Percentiles rank a stretch among this genome's conserved stretches.
phyloP scores from a whole-genome alignment of 176 grass and related monocot genomes.

The Panicum miliaceum region DNA sequence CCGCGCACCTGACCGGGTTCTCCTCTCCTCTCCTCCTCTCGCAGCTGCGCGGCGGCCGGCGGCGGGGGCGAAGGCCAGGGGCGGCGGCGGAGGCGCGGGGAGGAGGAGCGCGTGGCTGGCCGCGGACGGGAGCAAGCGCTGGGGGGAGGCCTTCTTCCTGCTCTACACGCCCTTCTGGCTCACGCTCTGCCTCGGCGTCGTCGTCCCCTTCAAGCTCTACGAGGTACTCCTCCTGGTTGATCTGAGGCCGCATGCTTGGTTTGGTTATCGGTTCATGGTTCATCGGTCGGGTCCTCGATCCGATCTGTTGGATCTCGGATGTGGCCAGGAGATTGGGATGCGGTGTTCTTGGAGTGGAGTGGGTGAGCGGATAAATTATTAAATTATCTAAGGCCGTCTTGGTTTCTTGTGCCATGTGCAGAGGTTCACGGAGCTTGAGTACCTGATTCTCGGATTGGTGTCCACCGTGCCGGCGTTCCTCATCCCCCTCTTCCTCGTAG shows the following conservation, averaged over 20 bases:
- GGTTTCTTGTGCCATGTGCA: conserved; percentile 36
- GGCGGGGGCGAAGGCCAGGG: conserved; percentile 13
- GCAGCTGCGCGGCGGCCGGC: conserved; percentile 34
- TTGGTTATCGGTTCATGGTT: not conserved
- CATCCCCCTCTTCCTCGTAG: conserved; percentile 81
- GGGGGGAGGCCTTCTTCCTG: conserved; percentile 90
- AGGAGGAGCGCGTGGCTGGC: conserved; percentile 62
- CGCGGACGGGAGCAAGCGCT: conserved; percentile 82
- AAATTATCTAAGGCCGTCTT: not conserved
- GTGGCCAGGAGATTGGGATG: not conserved
- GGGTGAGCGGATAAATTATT: not conserved
- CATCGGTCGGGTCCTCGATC: not conserved
- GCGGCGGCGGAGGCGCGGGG: not conserved
- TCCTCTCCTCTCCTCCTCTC: not conserved
- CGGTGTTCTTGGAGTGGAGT: not conserved
- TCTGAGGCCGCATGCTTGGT: not conserved
- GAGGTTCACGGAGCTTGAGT: conserved; percentile 93
- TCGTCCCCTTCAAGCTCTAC: conserved; percentile 95
- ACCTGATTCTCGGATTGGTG: conserved; percentile 79
- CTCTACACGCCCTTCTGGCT: conserved; percentile 96
- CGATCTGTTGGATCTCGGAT: conserved; percentile 6
- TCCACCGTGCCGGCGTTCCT: conserved; percentile 77
- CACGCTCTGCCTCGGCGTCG: conserved; percentile 82
- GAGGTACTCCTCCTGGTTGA: conserved; percentile 46
- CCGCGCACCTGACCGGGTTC: not conserved